phyloP scores from a whole-genome alignment of 345 rosid species.

The Bruguiera sexangula region DNA sequence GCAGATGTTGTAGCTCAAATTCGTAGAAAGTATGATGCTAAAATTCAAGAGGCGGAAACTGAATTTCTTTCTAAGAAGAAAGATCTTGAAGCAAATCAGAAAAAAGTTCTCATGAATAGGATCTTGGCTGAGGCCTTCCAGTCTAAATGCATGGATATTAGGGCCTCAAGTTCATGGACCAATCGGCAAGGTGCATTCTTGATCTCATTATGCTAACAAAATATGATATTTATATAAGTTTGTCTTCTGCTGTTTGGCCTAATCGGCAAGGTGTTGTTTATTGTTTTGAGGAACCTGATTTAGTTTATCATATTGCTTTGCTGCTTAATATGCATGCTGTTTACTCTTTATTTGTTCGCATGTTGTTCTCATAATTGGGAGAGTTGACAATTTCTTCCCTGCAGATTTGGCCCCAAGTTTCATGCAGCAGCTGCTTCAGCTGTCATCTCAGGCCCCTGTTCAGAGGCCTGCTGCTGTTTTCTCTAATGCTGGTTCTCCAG shows the following conservation, averaged over 20 bases:
- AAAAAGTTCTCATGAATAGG: slow-evolving; percentile 45
- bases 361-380: slow-evolving; percentile 2
- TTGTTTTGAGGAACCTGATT: background rate
- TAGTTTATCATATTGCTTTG: background rate
- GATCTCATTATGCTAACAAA: background rate
- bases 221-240: background rate
- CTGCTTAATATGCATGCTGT: background rate
- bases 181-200: slow-evolving; percentile 37
- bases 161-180: slow-evolving; percentile 18
- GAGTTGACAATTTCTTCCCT: background rate
- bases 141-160: slow-evolving; percentile 43
- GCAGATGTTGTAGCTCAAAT: slow-evolving; percentile 45
- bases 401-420: slow-evolving; percentile 39
- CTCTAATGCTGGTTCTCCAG: slow-evolving; percentile 19
- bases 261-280: background rate
- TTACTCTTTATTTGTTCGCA: background rate
- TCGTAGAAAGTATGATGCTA: slow-evolving; percentile 39
- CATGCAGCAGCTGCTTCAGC: slow-evolving; percentile 35
- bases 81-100: slow-evolving; percentile 37
- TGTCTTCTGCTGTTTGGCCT: too few relatives aligned
- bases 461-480: slow-evolving; percentile 27
- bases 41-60: slow-evolving; percentile 38
- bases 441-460: slow-evolving; percentile 26
- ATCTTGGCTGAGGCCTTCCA: slow-evolving; percentile 57
- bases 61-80: slow-evolving; percentile 30